phyloP scores from a whole-genome alignment of 2,329 filamentous ascomycete genomes.

The Curvularia spicifera region DNA sequence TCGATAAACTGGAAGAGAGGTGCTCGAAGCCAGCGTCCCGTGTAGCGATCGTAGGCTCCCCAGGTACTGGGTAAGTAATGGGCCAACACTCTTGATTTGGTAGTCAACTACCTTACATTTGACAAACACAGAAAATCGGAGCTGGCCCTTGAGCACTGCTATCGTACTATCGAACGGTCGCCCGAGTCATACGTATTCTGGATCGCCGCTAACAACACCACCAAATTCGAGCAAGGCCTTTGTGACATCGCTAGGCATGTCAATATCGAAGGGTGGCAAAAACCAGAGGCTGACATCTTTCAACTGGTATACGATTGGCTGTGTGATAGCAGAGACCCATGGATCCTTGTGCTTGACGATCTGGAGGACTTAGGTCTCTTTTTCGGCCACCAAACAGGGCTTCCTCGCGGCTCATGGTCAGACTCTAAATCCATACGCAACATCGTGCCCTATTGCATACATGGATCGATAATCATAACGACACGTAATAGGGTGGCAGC shows the following conservation, averaged over 20 bases:
- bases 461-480: neutral
- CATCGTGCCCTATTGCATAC: neutral
- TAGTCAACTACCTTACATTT: neutral
- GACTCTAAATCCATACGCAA: neutral
- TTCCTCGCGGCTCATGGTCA: neutral
- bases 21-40: neutral
- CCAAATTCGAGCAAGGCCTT: neutral
- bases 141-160: neutral
- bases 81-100: neutral
- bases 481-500: neutral
- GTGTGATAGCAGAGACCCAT: neutral
- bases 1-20: neutral
- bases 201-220: neutral
- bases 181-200: neutral
- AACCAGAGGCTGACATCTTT: neutral
- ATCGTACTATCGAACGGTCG: neutral
- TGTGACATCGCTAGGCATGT: neutral
- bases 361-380: neutral
- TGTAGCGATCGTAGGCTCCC: neutral
- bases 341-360: neutral
- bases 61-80: neutral
- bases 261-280: neutral
- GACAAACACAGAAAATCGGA: neutral
- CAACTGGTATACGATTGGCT: neutral
- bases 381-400: neutral